Evolutionary conservation across 75 land plant genomes (phyloP).

Genomic region (Selaginella tamariscina): DNA sequence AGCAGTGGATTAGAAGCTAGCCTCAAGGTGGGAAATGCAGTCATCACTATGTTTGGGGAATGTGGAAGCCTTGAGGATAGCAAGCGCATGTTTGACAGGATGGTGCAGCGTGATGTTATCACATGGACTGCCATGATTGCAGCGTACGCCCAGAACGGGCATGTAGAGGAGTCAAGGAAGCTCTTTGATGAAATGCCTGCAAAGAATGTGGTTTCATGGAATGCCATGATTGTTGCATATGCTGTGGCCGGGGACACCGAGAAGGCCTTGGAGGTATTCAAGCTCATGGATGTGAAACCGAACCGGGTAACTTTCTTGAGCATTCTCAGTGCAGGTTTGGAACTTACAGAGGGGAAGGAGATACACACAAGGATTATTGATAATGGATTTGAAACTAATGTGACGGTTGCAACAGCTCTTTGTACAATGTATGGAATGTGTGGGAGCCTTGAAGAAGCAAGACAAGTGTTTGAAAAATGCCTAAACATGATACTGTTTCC

Average conservation of each 20-base stretch:
- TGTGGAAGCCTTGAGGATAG: neutral
- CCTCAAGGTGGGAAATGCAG: neutral
- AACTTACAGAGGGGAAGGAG: constrained; percentile 18
- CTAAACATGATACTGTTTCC: constrained; percentile 12
- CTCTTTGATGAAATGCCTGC: neutral
- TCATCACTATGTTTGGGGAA: neutral
- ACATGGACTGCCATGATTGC: neutral
- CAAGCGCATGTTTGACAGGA: neutral
- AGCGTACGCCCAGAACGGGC: neutral
- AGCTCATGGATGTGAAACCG: neutral
- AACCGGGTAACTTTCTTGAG: neutral
- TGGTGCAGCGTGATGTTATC: neutral
- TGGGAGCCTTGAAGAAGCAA: constrained; percentile 18
- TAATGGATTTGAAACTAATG: constrained; percentile 3
- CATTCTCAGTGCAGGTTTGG: neutral
- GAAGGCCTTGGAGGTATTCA: neutral
- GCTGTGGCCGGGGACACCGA: neutral
- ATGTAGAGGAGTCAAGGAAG: neutral
- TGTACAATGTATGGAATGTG: constrained; percentile 21
- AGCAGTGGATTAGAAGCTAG: neutral
- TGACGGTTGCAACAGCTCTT: constrained; percentile 19
- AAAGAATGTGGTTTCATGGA: neutral
- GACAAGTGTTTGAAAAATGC: constrained; percentile 20
- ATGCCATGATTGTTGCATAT: constrained; percentile 3
- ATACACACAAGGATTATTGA: constrained; percentile 16